These are phyloP conservation scores for Sporothrix curviconia DNA, from an alignment of 2,329 filamentous ascomycete species.

Conservation along the genomic window DNA sequence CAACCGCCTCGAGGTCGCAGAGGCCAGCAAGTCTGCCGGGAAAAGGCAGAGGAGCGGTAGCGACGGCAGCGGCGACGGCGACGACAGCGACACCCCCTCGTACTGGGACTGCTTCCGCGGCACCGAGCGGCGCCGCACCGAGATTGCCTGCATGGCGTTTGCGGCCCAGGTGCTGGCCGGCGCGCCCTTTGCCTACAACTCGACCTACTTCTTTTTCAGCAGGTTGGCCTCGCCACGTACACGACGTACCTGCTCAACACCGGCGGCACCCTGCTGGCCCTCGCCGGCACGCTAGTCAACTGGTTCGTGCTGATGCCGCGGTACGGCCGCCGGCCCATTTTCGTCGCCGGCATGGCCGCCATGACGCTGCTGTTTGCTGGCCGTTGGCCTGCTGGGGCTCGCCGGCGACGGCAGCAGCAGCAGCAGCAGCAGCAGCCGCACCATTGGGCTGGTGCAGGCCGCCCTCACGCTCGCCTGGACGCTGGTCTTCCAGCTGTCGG, in stretches of 20 bases:
- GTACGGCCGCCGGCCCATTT: slow-evolving; percentile 19
- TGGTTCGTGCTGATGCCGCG: slow-evolving; percentile 17
- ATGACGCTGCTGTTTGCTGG: slow-evolving; percentile 17
- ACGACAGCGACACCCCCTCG: slow-evolving; percentile 21
- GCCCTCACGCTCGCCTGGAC: slow-evolving; percentile 16
- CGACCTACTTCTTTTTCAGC: slow-evolving; percentile 21
- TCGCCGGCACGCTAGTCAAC: slow-evolving; percentile 16
- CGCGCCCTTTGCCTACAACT: slow-evolving; percentile 30
- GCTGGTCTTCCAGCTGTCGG: slow-evolving; percentile 30
- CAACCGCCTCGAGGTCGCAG: slow-evolving; percentile 34
- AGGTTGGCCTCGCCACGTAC: slow-evolving; percentile 26
- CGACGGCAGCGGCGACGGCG: no score
- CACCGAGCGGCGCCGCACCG: slow-evolving; percentile 37
- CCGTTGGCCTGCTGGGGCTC: slow-evolving; percentile 21
- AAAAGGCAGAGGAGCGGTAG: no score
- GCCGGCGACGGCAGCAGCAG: no score
- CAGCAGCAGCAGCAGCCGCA: background rate
- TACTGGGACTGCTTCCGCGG: slow-evolving; percentile 45
- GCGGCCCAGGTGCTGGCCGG: slow-evolving; percentile 25
- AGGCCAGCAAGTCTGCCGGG: no score
- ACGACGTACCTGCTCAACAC: slow-evolving; percentile 29
- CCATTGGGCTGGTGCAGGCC: slow-evolving; percentile 11
- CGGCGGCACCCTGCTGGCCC: slow-evolving; percentile 27
- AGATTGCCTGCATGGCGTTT: slow-evolving; percentile 37
- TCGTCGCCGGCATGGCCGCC: slow-evolving; percentile 15